Base-by-base conservation (phyloP, 768 basidiomycete genomes). In the Auricularia heimuer region DNA sequence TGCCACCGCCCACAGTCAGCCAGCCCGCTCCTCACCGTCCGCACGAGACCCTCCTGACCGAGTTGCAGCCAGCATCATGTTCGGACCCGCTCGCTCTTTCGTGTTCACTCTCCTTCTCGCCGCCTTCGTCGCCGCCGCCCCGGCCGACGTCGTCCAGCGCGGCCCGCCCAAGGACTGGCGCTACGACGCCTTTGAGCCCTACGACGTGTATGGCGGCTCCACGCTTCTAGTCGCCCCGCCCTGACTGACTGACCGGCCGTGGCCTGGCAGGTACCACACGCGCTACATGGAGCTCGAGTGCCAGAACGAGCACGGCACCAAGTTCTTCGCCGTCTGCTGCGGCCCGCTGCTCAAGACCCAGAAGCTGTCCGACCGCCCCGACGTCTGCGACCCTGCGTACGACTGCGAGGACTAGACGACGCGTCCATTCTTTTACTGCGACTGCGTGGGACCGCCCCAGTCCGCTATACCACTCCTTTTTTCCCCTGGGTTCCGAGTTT, bases 271-370 rank as follows among this genome's bases (percentile, higher is more conserved):
- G 16, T 88, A 89, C 76, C 85, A 89, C 76, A 69, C 72, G 35
- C 80, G 89, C 65, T 91, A 90, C 75, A 69, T 83, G 64, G 80
- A 82, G 54, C 72, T 88, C 67, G 78, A 76, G 68, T 83, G 82
- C 75, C 34, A 77, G 67, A 63, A 54, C 58, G 69, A 81, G 69
- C 79, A 81, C 61, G 74, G 77, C 71, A 79, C 80, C 8, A 60
- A 73, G 16, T 77, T 75, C 75, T 76, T 75, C 71, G 69, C 73
- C 60, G 69, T 76, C 63, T 75, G 74, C 66, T 77, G 75, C 68
- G 70, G 71, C 66, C 74, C 73, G 36, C 66, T 73, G 58, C 72
- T 71, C 65, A 69, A 71, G 65, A 70, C 62, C 70, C 74, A 75
- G 72, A 71, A 69, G 64, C 70, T 74, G 51, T 62, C 47, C 21